phyloP scores from a whole-genome alignment of 2,329 filamentous ascomycete species.

The Hypoxylon sp. region DNA sequence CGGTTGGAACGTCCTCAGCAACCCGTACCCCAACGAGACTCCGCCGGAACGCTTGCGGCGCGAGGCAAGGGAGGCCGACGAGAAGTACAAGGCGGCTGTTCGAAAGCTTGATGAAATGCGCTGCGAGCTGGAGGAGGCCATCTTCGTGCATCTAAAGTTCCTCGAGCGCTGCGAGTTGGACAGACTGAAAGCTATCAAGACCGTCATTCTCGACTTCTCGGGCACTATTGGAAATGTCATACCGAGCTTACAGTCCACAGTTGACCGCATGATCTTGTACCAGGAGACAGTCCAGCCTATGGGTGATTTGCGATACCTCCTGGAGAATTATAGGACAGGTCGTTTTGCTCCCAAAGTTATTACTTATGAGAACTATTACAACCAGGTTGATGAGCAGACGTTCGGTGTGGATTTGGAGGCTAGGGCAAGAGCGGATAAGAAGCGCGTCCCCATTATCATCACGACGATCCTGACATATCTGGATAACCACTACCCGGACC shows the following conservation, averaged over 20 bases:
- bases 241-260: conserved; percentile 92
- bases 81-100: conserved; percentile 90
- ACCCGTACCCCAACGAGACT: conserved; percentile 92
- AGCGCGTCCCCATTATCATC: conserved; percentile 92
- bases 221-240: conserved; percentile 98
- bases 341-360: conserved; percentile 91
- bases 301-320: conserved; percentile 90
- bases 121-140: conserved; percentile 95
- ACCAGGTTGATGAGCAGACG: conserved; percentile 96
- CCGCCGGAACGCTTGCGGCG: conserved; percentile 87
- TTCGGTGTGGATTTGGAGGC: conserved; percentile 99
- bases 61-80: conserved; percentile 91
- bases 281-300: conserved; percentile 98
- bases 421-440: conserved; percentile 91
- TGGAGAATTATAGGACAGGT: conserved; percentile 97
- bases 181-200: conserved; percentile 97
- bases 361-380: conserved; percentile 99
- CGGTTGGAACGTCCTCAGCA: conserved; percentile 94
- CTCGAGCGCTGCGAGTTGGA: conserved; percentile 98
- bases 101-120: conserved; percentile 90
- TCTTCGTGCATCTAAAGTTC: conserved; percentile 92
- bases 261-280: conserved; percentile 99
- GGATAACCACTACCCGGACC: conserved; percentile 96
- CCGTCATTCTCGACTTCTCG: conserved; percentile 96
- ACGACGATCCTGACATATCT: conserved; percentile 95